A percentile compares a stretch with the other conserved stretches of the same genome.
These are phyloP conservation scores for Austroboletus niveus DNA, from an alignment of 1,284 basidiomycete genomes.

Conservation along the genomic window DNA sequence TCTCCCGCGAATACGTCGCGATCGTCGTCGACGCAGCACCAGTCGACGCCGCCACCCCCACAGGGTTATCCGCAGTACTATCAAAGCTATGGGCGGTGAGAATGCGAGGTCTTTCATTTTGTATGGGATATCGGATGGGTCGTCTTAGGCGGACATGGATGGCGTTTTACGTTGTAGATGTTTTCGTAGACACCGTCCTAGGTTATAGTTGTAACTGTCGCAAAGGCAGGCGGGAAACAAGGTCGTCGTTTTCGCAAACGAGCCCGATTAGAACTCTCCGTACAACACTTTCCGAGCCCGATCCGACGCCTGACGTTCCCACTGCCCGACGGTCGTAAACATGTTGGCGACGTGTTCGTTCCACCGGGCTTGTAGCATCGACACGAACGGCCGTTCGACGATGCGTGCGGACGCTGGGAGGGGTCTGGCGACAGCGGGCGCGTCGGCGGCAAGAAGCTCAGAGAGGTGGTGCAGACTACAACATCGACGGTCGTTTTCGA, in stretches of 20 bases:
- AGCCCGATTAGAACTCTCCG: constrained; percentile 22
- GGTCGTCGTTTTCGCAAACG: too few relatives aligned
- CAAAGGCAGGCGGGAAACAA: too few relatives aligned
- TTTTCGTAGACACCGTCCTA: too few relatives aligned
- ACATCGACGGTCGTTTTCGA: too few relatives aligned
- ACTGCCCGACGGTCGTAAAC: constrained; percentile 40
- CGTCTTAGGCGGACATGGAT: too few relatives aligned
- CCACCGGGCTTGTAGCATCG: constrained; percentile 49
- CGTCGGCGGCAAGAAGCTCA: constrained; percentile 42
- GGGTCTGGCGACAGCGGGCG: constrained; percentile 41
- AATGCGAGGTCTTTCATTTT: neutral
- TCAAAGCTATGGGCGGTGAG: constrained; percentile 28
- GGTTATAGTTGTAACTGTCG: too few relatives aligned
- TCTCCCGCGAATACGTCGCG: constrained; percentile 12
- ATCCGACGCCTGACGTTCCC: constrained; percentile 42
- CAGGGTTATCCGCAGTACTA: constrained; percentile 25
- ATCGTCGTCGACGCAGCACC: constrained; percentile 20
- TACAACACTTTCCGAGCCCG: constrained; percentile 46
- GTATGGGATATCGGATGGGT: too few relatives aligned
- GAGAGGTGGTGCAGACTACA: constrained; percentile 47
- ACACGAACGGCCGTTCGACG: constrained; percentile 40
- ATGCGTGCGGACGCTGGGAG: constrained; percentile 51
- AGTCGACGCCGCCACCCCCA: constrained; percentile 32
- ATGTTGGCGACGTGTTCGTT: constrained; percentile 47
- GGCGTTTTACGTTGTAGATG: too few relatives aligned